Conservation (phyloP, 2,329 filamentous ascomycete species). For the Helotiales sp. region DNA sequence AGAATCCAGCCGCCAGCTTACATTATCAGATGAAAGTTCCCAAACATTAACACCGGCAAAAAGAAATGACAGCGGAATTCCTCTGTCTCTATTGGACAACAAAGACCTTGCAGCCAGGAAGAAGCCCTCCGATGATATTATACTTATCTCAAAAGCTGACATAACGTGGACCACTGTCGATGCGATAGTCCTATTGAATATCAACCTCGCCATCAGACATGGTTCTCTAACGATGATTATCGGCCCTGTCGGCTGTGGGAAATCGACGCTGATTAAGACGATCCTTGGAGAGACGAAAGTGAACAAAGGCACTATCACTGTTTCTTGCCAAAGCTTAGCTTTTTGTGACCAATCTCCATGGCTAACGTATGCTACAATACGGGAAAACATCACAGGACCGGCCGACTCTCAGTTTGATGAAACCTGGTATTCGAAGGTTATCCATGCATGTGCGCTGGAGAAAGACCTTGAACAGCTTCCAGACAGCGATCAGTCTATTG, state of each 20-base stretch:
- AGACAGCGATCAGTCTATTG: constrained; percentile 32
- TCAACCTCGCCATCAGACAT: constrained; percentile 18
- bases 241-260: constrained; percentile 31
- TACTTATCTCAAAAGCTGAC: neutral
- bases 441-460: constrained; percentile 67
- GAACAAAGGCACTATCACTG: neutral
- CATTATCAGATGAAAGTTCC: neutral
- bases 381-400: constrained; percentile 47
- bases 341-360: constrained; percentile 53
- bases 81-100: neutral
- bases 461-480: constrained; percentile 54
- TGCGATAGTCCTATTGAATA: constrained; percentile 1
- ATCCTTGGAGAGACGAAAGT: constrained; percentile 3
- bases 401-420: constrained; percentile 16
- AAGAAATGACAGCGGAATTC: neutral
- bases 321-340: constrained; percentile 29
- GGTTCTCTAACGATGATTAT: neutral
- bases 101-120: constrained; percentile 1
- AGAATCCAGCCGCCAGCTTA: neutral
- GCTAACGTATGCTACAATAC: constrained; percentile 49
- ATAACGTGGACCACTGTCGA: neutral
- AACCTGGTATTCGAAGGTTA: constrained; percentile 65
- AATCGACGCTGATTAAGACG: constrained; percentile 1
- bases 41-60: neutral
- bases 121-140: neutral